Base-by-base conservation (phyloP, 1,284 basidiomycete species). In the Moesziomyces globuligerus region DNA sequence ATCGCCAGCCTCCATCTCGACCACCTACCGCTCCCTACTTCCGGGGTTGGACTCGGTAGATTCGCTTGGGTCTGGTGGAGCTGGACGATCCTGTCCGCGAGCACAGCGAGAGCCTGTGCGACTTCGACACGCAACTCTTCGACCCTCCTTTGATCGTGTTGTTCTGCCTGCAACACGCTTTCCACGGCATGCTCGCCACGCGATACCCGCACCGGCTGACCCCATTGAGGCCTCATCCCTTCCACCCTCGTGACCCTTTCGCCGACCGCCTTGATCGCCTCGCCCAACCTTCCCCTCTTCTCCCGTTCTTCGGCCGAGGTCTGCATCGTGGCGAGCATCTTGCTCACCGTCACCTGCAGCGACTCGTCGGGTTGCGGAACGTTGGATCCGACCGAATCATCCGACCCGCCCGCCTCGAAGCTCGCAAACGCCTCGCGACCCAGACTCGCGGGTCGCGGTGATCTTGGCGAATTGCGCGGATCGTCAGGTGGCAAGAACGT, bases 401-500 rank as follows among this genome's bases (percentile, higher is more conserved):
- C 43, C 15, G 40, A 56, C 29, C 37, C 36, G 6, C 42, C 51
- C 0, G 62, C 40, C n/a, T 54, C 21, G 36, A 59, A 59, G 7
- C 21, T 55, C 3, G 36, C 56, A 29, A 58, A 53, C 10, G 26
- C 20, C 10, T 58, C 53, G 1, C 47, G 28, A 7, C 56, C 48
- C 11, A 66, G 18, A 38, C 58, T 34, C 20, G 46, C 51, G 3
- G 56, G 62, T 32, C 62, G 15, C 10, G 62, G 62, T 2, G 51
- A 59, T 3, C 62, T 48, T 3, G 62, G 62, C 3, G 62, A 66
- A 13, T 52, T 47, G 32, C 52, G 47, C 13, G 62, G 56, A 28
- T 59, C 56, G 38, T 55, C 49, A 1, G 59, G 48, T 38, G 51
- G 48, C 37, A 61, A 29, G 41, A 59, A 48, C 10, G 20, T 17